Conservation (phyloP, 2,329 filamentous ascomycete genomes). For the Aspergillus sp. region DNA sequence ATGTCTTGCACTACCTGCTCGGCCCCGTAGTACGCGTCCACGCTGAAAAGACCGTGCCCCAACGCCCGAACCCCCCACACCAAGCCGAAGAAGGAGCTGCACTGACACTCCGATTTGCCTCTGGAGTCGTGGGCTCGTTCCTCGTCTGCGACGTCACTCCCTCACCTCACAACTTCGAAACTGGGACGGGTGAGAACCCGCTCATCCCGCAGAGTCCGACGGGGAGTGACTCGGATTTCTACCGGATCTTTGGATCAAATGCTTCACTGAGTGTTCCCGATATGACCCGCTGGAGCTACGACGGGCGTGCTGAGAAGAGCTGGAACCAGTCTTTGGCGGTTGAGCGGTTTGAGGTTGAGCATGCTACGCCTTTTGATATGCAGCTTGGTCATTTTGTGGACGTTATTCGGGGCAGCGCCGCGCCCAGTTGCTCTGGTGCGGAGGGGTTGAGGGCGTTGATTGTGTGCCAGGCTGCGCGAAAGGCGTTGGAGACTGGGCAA, state of each 20-base stretch:
- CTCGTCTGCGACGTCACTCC: slow-evolving; percentile 48
- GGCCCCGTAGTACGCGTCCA: slow-evolving; percentile 48
- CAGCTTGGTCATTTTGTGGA: slow-evolving; percentile 48
- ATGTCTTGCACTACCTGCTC: slow-evolving; percentile 52
- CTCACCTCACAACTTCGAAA: slow-evolving; percentile 50
- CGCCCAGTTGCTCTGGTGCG: slow-evolving; percentile 42
- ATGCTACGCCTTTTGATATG: slow-evolving; percentile 45
- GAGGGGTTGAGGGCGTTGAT: slow-evolving; percentile 48
- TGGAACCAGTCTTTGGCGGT: slow-evolving; percentile 36
- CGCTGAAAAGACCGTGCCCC: slow-evolving; percentile 42
- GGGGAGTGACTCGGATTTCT: slow-evolving; percentile 38
- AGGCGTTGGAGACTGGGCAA: slow-evolving; percentile 34
- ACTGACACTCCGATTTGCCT: slow-evolving; percentile 47
- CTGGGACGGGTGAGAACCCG: slow-evolving; percentile 54
- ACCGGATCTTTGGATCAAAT: slow-evolving; percentile 50
- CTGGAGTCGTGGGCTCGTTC: slow-evolving; percentile 52
- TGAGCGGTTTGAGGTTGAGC: slow-evolving; percentile 23
- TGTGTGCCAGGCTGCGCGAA: slow-evolving; percentile 48
- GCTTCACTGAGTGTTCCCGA: slow-evolving; percentile 50
- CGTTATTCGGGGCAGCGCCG: slow-evolving; percentile 40
- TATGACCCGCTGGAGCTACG: slow-evolving; percentile 46
- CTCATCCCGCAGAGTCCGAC: slow-evolving; percentile 33
- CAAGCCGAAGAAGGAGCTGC: slow-evolving; percentile 53
- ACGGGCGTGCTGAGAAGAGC: slow-evolving; percentile 29
- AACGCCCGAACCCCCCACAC: slow-evolving; percentile 33